Evolutionary conservation across 2,329 filamentous ascomycete genomes (phyloP).

Genomic region (Anisogramma anomala): DNA sequence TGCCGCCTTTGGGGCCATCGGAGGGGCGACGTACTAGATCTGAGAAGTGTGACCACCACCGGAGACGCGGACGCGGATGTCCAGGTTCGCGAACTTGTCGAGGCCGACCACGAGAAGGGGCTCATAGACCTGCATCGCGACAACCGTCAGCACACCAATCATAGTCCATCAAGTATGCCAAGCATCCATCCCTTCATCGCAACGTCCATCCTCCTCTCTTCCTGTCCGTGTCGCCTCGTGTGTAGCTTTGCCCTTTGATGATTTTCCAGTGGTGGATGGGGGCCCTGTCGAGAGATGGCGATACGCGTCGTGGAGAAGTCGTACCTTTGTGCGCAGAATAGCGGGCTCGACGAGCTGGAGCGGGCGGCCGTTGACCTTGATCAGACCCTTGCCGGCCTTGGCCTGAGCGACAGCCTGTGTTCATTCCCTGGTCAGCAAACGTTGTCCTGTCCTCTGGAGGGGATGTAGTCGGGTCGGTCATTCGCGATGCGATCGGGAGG

Average conservation of each 20-base stretch:
- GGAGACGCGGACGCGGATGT: conserved; percentile 92
- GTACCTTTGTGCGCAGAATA: conserved; percentile 93
- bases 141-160: conserved; percentile 15
- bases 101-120: conserved; percentile 92
- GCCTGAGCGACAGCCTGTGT: conserved; percentile 14
- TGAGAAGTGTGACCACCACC: conserved; percentile 97
- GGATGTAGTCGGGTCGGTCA: too few relatives aligned
- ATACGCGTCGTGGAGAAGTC: conserved; percentile 17
- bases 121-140: conserved; percentile 70
- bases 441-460: conserved; percentile 1
- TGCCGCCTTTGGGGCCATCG: neutral
- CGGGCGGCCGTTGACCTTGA: conserved; percentile 98
- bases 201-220: neutral
- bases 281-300: neutral
- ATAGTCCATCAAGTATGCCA: neutral
- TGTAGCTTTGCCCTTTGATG: neutral
- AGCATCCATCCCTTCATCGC: neutral
- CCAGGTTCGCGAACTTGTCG: conserved; percentile 93
- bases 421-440: conserved; percentile 10
- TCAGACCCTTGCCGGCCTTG: conserved; percentile 50
- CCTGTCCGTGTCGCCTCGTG: neutral
- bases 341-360: conserved; percentile 89
- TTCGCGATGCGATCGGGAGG: neutral
- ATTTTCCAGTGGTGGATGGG: neutral
- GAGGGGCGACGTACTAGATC: conserved; percentile 40